A percentile compares a stretch with the other conserved stretches of the same genome.
Evolutionary conservation across 2,329 filamentous ascomycete species (phyloP).

Genomic region (Exophiala dermatitidis): DNA sequence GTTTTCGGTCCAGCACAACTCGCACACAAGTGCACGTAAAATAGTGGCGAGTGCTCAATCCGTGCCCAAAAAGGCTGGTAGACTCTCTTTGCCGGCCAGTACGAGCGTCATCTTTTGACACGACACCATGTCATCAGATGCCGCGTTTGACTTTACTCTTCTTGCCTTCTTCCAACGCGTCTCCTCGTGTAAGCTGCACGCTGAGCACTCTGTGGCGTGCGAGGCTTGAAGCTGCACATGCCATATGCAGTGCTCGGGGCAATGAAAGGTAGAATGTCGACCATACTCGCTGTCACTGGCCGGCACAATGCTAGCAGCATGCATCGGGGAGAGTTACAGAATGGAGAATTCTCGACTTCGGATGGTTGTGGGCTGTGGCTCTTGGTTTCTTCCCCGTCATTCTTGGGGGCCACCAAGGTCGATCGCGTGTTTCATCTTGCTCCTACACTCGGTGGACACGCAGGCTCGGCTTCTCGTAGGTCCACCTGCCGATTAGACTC

Average conservation of each 20-base stretch:
- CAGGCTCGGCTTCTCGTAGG: constrained; percentile 3
- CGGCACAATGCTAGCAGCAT: not conserved
- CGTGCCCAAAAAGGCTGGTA: constrained; percentile 10
- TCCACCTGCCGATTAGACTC: not conserved
- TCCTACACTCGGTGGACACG: not conserved
- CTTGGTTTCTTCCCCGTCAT: constrained; percentile 17
- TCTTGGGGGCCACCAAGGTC: constrained; percentile 1
- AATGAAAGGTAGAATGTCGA: not conserved
- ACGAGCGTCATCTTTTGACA: not conserved
- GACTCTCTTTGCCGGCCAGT: not conserved
- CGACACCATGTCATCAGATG: not conserved
- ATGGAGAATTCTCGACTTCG: constrained; percentile 9
- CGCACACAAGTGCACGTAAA: too few relatives aligned
- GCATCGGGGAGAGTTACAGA: not conserved
- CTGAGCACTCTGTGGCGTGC: not conserved
- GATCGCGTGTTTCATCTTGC: constrained; percentile 20
- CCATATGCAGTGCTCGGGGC: not conserved
- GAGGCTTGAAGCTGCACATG: constrained; percentile 7
- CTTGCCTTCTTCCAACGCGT: not conserved
- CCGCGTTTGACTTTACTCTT: not conserved
- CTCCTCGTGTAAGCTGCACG: not conserved
- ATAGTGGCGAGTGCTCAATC: not conserved
- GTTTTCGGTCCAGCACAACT: not conserved
- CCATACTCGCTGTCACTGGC: constrained; percentile 5
- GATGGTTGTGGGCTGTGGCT: not conserved